Evolutionary conservation across 768 basidiomycete genomes (phyloP).

Genomic region (Rhodotorula diobovata): DNA sequence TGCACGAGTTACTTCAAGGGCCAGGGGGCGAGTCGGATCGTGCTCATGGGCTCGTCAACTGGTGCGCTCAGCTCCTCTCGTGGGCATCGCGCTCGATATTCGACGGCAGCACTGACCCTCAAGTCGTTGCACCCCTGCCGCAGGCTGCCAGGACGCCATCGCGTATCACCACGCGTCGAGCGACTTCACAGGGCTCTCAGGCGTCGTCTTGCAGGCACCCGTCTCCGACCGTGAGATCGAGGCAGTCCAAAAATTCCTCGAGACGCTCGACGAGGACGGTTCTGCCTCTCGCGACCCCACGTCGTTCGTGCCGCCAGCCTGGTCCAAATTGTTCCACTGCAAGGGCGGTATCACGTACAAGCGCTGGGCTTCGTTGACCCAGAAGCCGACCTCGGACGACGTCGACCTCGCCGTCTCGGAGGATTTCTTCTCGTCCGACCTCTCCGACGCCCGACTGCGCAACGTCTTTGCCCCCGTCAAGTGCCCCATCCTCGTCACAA

Average conservation of each 20-base stretch:
- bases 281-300: background rate
- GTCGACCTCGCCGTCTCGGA: background rate
- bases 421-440: constrained; percentile 14
- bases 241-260: background rate
- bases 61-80: background rate
- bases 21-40: background rate
- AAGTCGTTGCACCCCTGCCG: background rate
- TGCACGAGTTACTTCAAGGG: background rate
- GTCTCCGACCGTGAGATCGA: constrained; percentile 5
- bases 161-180: constrained; percentile 1
- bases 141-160: constrained; percentile 14
- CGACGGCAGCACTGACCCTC: too few species aligned
- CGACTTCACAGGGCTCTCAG: background rate
- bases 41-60: background rate
- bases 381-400: background rate
- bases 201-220: constrained; percentile 7
- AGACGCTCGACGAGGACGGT: background rate
- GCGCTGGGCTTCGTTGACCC: background rate
- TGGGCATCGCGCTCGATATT: too few species aligned
- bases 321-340: background rate
- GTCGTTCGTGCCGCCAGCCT: background rate
- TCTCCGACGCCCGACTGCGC: background rate
- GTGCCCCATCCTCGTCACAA: background rate
- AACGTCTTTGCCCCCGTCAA: constrained; percentile 1
- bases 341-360: background rate